phyloP scores from a whole-genome alignment of 306 rosid species.

The Macrotyloma uniflorum region DNA sequence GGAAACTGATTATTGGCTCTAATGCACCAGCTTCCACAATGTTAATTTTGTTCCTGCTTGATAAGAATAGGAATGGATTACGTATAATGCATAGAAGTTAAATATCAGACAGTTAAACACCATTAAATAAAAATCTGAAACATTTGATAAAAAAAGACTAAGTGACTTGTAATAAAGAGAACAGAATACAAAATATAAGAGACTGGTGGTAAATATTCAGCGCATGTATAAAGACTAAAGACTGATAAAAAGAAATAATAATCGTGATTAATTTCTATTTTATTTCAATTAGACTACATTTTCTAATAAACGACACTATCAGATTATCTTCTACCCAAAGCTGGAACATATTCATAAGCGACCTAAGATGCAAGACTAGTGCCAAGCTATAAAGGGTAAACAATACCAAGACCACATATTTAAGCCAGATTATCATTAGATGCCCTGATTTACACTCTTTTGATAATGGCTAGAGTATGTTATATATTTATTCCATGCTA shows the following conservation, averaged over 20 bases:
- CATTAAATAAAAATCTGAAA: no score
- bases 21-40: constrained; percentile 92
- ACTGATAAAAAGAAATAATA: constrained; percentile 1
- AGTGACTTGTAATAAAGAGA: not conserved
- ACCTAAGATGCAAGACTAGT: not conserved
- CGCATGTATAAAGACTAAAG: not conserved
- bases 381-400: not conserved
- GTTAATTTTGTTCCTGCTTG: constrained; percentile 79
- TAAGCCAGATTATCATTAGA: not conserved
- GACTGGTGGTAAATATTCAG: not conserved
- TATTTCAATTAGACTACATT: not conserved
- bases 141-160: not conserved
- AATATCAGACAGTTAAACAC: constrained; percentile 5
- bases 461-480: not conserved
- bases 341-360: not conserved
- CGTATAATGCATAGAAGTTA: not conserved
- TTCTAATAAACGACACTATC: not conserved
- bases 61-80: constrained; percentile 21
- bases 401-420: not conserved
- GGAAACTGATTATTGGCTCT: constrained; percentile 72
- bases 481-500: not conserved
- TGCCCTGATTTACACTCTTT: not conserved
- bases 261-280: not conserved
- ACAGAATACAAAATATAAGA: not conserved
- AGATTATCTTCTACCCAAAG: not conserved